Evolutionary conservation across 192 early-diverging fungal species (phyloP).

Genomic region (Backusella luteola): DNA sequence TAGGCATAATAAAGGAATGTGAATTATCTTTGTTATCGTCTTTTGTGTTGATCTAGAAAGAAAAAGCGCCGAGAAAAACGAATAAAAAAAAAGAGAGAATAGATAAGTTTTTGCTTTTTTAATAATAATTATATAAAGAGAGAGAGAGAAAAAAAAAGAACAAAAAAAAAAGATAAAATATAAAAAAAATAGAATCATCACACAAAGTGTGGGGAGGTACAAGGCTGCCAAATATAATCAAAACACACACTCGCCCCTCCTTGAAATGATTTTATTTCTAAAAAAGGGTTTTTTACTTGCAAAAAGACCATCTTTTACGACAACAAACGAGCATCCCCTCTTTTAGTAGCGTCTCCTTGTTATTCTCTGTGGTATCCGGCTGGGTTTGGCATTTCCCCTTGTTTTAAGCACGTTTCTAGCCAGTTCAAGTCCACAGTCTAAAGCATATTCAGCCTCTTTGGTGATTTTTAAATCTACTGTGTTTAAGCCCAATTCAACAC

Average conservation of each 20-base stretch:
- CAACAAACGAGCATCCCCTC: not conserved
- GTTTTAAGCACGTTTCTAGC: not conserved
- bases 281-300: conserved; percentile 1
- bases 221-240: not conserved
- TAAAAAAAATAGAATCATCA: not conserved
- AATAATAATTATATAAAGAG: not conserved
- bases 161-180: not conserved
- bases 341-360: not conserved
- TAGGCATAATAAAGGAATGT: not conserved
- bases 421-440: not conserved
- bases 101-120: not conserved
- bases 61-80: conserved; percentile 10
- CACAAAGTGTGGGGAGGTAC: not conserved
- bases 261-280: not conserved
- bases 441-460: not conserved
- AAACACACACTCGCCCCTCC: not conserved
- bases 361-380: not conserved
- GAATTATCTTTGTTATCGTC: not conserved
- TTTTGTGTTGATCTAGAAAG: not conserved
- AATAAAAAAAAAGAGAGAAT: not conserved
- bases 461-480: not conserved
- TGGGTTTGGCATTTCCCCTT: not conserved
- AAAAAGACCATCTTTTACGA: not conserved
- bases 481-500: conserved; percentile 5
- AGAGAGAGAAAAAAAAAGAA: not conserved